Evolutionary conservation across 306 rosid genomes (phyloP), one percentile per base, ranked within the genome.

Genomic region (Oemleria cerasiformis): DNA sequence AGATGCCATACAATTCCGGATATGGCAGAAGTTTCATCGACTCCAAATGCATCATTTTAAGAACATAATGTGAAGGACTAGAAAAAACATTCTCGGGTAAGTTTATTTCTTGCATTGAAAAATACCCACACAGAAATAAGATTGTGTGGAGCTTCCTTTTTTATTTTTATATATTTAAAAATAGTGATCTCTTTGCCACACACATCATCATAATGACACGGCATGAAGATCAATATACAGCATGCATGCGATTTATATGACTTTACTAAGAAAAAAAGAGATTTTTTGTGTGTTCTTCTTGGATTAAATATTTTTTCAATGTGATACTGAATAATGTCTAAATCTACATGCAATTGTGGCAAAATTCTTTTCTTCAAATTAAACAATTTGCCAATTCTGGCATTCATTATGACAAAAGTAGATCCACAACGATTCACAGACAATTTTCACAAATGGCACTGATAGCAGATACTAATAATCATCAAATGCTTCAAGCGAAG

Each of bases 41-140:
- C 2, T 5, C 5, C 21, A 16, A 68, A 40, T 7, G 12, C 63
- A 54, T 17, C 68, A 63, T 16, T 34, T 34, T n/a, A 9, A 16
- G 71, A 30, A 45, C 71, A 66, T 57, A 47, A 15, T 67, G 17
- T 17, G 60, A 34, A 36, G 13, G 2, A 67, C 60, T 68, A 40
- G 15, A 21, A 53, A 5, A 39, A 68, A 13, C 72, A 7, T 11
- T 68, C 47, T 20, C 7, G 9, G 49, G 39, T 53, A 0, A 58
- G 2, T 8, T 16, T 16, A 47, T 47, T 8, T 25, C 16, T 34
- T 30, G 73, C 63, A 40, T 40, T 21, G 13, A 40, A 55, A 8
- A 3, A 5, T 23, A 41, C 42, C 14, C 7, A 5, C 41, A 58
- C 41, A 30, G 34, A 13, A 11, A 13, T 21, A 23, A 30, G 36